A percentile compares a stretch with the other conserved stretches of the same genome.
Evolutionary conservation across 2,329 filamentous ascomycete genomes (phyloP).

Genomic region (Xylaria sp.): DNA sequence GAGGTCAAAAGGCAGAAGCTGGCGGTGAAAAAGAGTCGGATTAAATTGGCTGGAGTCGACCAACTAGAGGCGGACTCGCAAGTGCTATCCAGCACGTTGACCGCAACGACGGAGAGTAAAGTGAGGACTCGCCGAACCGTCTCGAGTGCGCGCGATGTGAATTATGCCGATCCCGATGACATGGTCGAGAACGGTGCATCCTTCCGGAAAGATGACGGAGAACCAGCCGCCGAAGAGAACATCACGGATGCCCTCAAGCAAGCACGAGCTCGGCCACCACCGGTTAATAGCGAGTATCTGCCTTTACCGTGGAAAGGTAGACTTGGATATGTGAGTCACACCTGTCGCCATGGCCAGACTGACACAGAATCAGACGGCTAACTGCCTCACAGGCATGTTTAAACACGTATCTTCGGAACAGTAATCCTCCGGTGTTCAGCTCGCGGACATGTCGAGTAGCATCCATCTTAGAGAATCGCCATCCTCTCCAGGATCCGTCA

Average conservation of each 20-base stretch:
- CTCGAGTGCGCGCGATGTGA: neutral
- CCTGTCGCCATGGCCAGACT: slow-evolving; percentile 6
- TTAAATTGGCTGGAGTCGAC: neutral
- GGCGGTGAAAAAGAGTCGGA: slow-evolving; percentile 38
- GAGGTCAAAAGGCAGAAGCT: slow-evolving; percentile 43
- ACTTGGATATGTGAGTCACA: slow-evolving; percentile 69
- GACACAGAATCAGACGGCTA: slow-evolving; percentile 9
- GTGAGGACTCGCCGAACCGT: neutral
- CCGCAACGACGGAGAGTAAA: neutral
- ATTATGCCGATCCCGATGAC: neutral
- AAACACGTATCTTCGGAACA: slow-evolving; percentile 81
- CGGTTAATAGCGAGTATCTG: slow-evolving; percentile 76
- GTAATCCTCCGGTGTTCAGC: slow-evolving; percentile 79
- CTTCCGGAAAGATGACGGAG: slow-evolving; percentile 9
- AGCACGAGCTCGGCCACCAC: slow-evolving; percentile 55
- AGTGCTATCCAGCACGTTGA: neutral
- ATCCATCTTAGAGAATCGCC: slow-evolving; percentile 82
- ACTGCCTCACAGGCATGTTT: slow-evolving; percentile 61
- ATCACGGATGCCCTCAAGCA: slow-evolving; percentile 21
- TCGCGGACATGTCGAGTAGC: slow-evolving; percentile 88
- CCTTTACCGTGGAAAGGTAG: slow-evolving; percentile 88
- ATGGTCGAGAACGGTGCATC: neutral
- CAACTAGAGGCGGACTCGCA: slow-evolving; percentile 35
- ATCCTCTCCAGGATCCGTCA: slow-evolving; percentile 70
- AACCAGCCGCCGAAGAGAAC: slow-evolving; percentile 16